Percentiles rank a stretch among this genome's conserved stretches.
Evolutionary conservation across 2,329 filamentous ascomycete species (phyloP).

Genomic region (Paradendryphiella salina): DNA sequence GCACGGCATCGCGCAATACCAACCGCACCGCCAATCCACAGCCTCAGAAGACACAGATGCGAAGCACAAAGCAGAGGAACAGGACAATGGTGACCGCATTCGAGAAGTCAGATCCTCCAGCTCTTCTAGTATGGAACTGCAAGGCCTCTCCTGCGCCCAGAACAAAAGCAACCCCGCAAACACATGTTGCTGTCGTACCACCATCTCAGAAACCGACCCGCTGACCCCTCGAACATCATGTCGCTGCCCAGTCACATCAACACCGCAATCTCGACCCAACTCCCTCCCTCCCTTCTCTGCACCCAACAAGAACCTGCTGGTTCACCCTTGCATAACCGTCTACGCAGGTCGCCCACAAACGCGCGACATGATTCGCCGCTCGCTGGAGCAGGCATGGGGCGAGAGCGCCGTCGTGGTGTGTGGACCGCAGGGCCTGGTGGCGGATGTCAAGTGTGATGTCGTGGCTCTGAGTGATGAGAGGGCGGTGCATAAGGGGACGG

Average conservation of each 20-base stretch:
- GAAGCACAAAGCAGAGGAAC: no score
- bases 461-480: conserved; percentile 65
- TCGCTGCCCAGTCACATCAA: conserved; percentile 16
- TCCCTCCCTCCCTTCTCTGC: conserved; percentile 15
- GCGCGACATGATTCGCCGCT: conserved; percentile 56
- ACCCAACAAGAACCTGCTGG: conserved; percentile 14
- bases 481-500: conserved; percentile 68
- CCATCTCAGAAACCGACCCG: conserved; percentile 46
- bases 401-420: conserved; percentile 67
- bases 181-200: conserved; percentile 55
- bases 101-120: conserved; percentile 23
- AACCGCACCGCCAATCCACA: conserved; percentile 10
- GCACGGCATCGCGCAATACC: conserved; percentile 28
- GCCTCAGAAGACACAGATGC: conserved; percentile 4
- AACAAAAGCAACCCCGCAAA: conserved; percentile 11
- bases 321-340: conserved; percentile 45
- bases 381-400: conserved; percentile 62
- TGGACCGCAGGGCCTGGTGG: conserved; percentile 59
- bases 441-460: conserved; percentile 59
- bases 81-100: conserved; percentile 21
- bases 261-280: conserved; percentile 3
- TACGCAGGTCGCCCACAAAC: conserved; percentile 58
- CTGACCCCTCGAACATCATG: conserved; percentile 34
- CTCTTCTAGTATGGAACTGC: conserved; percentile 10
- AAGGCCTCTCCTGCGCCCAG: conserved; percentile 34